phyloP scores from a whole-genome alignment of 805 yeast genomes.

The Myxozyma geophila region DNA sequence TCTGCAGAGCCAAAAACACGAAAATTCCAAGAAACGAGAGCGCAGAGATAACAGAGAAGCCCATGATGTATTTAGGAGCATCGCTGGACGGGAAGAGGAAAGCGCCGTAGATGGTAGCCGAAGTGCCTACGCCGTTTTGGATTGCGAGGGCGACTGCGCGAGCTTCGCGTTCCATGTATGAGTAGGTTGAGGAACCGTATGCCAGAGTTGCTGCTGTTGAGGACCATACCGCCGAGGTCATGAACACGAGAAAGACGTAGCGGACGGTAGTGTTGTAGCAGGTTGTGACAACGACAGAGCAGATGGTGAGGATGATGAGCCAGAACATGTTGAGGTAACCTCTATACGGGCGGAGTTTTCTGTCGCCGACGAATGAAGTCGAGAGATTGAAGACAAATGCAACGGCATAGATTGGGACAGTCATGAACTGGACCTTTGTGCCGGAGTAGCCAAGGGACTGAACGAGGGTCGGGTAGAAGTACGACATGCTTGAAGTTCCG shows the following conservation, averaged over 20 bases:
- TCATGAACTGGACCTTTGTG: constrained; percentile 72
- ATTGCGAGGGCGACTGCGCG: constrained; percentile 30
- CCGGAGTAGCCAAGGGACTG: constrained; percentile 52
- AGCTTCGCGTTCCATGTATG: constrained; percentile 28
- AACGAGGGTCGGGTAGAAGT: constrained; percentile 26
- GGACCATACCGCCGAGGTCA: constrained; percentile 25
- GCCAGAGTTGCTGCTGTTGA: constrained; percentile 26
- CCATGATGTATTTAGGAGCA: constrained; percentile 28
- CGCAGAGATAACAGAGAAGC: constrained; percentile 24
- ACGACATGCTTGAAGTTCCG: constrained; percentile 20
- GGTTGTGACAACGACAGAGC: constrained; percentile 13
- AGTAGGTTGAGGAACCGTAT: constrained; percentile 23
- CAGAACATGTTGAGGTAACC: constrained; percentile 18
- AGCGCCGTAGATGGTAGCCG: constrained; percentile 21
- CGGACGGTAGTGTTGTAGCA: constrained; percentile 19
- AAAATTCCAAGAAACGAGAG: constrained; percentile 23
- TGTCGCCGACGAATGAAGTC: constrained; percentile 21
- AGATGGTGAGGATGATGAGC: constrained; percentile 11
- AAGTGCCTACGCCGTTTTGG: constrained; percentile 28
- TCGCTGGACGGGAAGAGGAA: constrained; percentile 23
- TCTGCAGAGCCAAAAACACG: constrained; percentile 20
- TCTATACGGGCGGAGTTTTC: constrained; percentile 16
- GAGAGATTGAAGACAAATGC: constrained; percentile 16
- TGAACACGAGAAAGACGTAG: constrained; percentile 21
- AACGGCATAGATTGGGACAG: constrained; percentile 79